phyloP scores from a whole-genome alignment of 306 rosid genomes.

The Luffa aegyptiaca region DNA sequence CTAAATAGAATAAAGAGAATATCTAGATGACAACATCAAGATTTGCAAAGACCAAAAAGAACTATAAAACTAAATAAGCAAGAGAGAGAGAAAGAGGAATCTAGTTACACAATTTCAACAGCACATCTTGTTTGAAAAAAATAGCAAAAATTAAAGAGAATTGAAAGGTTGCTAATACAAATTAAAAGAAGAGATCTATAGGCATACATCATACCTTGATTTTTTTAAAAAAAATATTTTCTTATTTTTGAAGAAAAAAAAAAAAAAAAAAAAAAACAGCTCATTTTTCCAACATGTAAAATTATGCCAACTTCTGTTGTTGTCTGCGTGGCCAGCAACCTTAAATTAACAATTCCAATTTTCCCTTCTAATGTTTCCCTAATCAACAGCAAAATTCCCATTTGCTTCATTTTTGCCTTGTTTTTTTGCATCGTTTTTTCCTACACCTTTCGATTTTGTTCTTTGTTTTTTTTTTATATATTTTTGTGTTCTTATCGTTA shows the following conservation, averaged over 20 bases:
- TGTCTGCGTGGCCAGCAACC: background rate
- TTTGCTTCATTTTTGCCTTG: background rate
- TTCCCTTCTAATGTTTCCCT: conserved; percentile 6
- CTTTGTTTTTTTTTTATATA: background rate
- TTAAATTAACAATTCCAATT: background rate
- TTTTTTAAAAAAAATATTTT: background rate
- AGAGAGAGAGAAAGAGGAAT: background rate
- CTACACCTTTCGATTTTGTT: too few species aligned
- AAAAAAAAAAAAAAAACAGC: background rate
- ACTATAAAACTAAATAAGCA: too few species aligned
- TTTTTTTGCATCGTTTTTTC: too few species aligned
- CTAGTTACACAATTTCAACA: background rate
- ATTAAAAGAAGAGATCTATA: background rate
- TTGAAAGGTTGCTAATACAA: background rate
- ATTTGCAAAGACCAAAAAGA: background rate
- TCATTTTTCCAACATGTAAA: background rate
- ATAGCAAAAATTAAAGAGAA: background rate
- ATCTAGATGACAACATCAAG: conserved; percentile 8
- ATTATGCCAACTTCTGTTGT: background rate
- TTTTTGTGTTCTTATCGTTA: background rate
- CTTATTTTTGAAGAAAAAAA: background rate
- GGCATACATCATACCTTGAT: background rate
- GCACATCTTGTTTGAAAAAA: background rate
- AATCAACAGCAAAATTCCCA: background rate
- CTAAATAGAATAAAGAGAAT: background rate